A percentile compares a stretch with the other conserved stretches of the same genome.
Conservation (phyloP, 2,329 filamentous ascomycete genomes). For the Colletotrichum godetiae region DNA sequence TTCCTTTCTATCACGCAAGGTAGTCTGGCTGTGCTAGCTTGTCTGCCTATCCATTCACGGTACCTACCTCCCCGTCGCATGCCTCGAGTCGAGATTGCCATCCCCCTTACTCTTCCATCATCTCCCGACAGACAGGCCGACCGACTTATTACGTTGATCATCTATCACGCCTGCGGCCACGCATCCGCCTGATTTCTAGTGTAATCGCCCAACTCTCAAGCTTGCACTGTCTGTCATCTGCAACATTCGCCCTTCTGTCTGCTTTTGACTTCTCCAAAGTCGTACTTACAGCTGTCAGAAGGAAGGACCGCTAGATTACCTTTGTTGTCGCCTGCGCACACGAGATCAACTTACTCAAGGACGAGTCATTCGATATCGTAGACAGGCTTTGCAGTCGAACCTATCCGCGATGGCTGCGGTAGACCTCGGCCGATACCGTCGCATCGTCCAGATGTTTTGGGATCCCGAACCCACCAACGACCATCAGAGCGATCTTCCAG, state of each 20-base stretch:
- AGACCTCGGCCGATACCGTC: slow-evolving; percentile 80
- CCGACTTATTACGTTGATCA: background rate
- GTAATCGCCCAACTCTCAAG: background rate
- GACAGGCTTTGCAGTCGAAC: slow-evolving; percentile 31
- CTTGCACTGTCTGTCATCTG: background rate
- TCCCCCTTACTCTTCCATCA: background rate
- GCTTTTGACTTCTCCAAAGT: background rate
- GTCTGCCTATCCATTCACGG: background rate
- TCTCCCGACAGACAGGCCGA: background rate
- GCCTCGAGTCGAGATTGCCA: background rate
- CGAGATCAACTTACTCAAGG: too few species aligned
- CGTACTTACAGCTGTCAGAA: background rate
- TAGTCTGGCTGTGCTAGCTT: background rate
- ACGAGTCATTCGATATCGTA: background rate
- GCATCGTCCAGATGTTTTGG: slow-evolving; percentile 91
- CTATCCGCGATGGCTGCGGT: slow-evolving; percentile 63
- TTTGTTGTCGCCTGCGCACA: background rate
- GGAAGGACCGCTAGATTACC: background rate
- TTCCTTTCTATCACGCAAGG: background rate
- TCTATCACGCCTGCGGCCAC: background rate
- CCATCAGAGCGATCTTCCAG: slow-evolving; percentile 71
- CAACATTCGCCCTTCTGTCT: background rate
- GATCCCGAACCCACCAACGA: slow-evolving; percentile 90
- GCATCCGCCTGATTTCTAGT: background rate
- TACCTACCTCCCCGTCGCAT: background rate